phyloP scores from a whole-genome alignment of 176 grass and related monocot genomes.

The Phyllostachys edulis region DNA sequence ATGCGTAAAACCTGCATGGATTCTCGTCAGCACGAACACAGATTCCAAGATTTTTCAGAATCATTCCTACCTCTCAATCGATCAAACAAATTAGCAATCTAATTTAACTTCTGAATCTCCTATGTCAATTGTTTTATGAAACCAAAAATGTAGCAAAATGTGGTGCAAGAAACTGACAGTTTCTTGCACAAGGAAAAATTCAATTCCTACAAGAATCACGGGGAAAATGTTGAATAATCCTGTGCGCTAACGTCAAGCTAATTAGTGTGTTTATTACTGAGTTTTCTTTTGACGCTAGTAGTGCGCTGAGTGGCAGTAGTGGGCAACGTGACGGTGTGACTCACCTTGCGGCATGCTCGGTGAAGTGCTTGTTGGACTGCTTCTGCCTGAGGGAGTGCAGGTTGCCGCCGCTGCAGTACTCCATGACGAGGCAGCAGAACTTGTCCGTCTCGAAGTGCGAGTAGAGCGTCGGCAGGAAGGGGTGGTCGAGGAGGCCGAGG shows the following conservation, averaged over 20 bases:
- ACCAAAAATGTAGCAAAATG: background rate
- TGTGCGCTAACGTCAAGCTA: too few relatives aligned
- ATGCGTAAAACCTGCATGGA: conserved; percentile 65
- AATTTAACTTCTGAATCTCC: background rate
- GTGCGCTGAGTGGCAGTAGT: too few relatives aligned
- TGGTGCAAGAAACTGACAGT: background rate
- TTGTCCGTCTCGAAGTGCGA: conserved; percentile 86
- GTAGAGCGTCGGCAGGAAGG: conserved; percentile 91
- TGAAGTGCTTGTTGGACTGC: conserved; percentile 76
- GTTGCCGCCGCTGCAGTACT: conserved; percentile 95
- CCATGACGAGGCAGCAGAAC: conserved; percentile 94
- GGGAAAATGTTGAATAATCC: too few relatives aligned
- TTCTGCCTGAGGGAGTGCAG: conserved; percentile 84
- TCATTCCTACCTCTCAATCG: background rate
- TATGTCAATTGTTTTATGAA: background rate
- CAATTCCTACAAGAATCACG: too few relatives aligned
- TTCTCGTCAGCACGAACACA: background rate
- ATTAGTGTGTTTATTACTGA: too few relatives aligned
- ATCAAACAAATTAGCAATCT: background rate
- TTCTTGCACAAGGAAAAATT: background rate
- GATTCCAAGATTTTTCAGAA: background rate
- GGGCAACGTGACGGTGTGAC: background rate
- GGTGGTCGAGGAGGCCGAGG: conserved; percentile 76
- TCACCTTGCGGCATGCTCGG: conserved; percentile 75
- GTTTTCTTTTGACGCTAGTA: too few relatives aligned